A percentile compares a stretch with the other conserved stretches of the same genome.
Evolutionary conservation across 1,284 basidiomycete species (phyloP).

Genomic region (Boletellus dicymbophilus): DNA sequence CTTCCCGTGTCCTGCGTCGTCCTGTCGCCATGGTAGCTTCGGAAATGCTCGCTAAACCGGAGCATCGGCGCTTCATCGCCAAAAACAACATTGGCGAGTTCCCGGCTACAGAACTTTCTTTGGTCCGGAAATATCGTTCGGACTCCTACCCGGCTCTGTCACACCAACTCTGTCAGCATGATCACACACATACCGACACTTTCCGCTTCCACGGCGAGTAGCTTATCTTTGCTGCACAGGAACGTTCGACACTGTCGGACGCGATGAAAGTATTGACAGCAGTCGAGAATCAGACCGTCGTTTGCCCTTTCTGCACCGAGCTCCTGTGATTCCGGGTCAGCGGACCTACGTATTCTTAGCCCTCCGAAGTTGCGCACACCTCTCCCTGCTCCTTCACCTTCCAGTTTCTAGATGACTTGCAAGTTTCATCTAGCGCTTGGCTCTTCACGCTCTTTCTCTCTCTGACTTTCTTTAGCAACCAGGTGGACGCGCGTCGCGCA

Average conservation of each 20-base stretch:
- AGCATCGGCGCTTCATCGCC: conserved; percentile 35
- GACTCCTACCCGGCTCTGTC: conserved; percentile 28
- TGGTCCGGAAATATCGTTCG: conserved; percentile 28
- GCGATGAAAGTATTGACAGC: conserved; percentile 57
- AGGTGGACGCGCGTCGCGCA: conserved; percentile 68
- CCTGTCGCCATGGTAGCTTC: conserved; percentile 34
- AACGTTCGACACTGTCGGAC: conserved; percentile 40
- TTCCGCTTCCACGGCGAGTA: conserved; percentile 56
- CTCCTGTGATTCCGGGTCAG: conserved; percentile 14
- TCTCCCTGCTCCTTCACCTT: conserved; percentile 47
- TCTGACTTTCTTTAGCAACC: conserved; percentile 67
- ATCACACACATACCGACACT: conserved; percentile 44
- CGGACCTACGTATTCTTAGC: not conserved
- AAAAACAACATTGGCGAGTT: conserved; percentile 43
- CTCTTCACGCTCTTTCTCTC: conserved; percentile 59
- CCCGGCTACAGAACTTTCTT: conserved; percentile 38
- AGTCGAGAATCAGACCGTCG: conserved; percentile 72
- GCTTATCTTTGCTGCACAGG: conserved; percentile 66
- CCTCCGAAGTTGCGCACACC: conserved; percentile 32
- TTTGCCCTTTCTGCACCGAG: conserved; percentile 45
- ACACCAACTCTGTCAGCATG: conserved; percentile 6
- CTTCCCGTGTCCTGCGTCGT: conserved; percentile 28
- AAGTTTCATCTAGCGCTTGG: conserved; percentile 68
- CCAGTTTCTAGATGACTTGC: conserved; percentile 58
- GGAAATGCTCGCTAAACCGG: conserved; percentile 38